Base-by-base conservation (phyloP, 257 asterid genomes). In the Phtheirospermum japonicum region DNA sequence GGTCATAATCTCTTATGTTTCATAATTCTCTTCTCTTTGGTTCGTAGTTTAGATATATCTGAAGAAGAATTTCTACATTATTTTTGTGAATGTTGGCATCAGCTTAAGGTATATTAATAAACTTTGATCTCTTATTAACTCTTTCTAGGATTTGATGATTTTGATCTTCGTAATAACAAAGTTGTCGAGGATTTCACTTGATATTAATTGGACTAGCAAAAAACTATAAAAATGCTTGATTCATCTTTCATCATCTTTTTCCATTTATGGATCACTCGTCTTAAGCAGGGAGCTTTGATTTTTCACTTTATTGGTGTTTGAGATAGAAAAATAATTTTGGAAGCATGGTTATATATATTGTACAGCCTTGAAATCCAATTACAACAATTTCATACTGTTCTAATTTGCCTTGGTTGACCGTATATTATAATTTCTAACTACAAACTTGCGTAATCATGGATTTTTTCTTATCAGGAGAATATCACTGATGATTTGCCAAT, bases 61-160 rank as follows among this genome's bases (percentile, higher is more conserved):
- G 85, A 83, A 80, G 95, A 90, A 48, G 85, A 87, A 46, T 90
- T 90, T 75, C 82, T 90, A 54, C 73, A 70, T 55, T 85, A 87
- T 70, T 90, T 90, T 59, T 85, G 95, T 94, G 92, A 78, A 64
- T 84, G 94, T 68, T 90, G 94, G 95, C 75, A 83, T 74, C 84
- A 79, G 72, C 80, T 87, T 69, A 82, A 83, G 91, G 97, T 85
- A 79, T 66, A 16, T 57, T 50, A 55, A 28, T 51, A 32, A 16
- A 65, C 49, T 66, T 23, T 55, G 11, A 53, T 26, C 49, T 46
- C 65, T 12, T 64, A 48, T 45, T 31, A 18, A 23, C 65, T 23
- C 48, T 36, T 36, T 36, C 42, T 36, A 36, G 42, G 6, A 16
- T 74, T 52, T 57, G 33, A 28, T 51, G 43, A 56, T 50, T 34